Evolutionary conservation across 1,284 basidiomycete genomes (phyloP).

Genomic region (Ganoderma multipileum): DNA sequence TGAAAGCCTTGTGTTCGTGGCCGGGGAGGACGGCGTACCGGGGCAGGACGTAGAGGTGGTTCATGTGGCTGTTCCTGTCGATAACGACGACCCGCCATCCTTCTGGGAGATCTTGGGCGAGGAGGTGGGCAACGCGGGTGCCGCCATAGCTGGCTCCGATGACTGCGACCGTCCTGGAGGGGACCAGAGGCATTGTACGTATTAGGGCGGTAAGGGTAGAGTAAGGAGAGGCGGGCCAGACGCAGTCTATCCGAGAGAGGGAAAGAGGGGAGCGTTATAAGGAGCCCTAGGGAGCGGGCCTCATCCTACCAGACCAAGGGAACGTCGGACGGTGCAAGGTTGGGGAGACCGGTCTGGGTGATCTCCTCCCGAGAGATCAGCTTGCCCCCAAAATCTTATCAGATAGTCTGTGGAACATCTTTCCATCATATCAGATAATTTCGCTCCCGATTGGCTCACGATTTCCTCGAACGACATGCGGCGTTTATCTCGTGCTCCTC

Average conservation of each 20-base stretch:
- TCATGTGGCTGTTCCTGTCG: conserved; percentile 60
- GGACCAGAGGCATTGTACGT: conserved; percentile 24
- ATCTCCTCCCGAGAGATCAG: conserved; percentile 5
- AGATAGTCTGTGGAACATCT: conserved; percentile 19
- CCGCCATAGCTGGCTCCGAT: conserved; percentile 70
- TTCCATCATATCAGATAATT: conserved; percentile 32
- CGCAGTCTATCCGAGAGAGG: conserved; percentile 23
- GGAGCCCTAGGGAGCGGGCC: conserved; percentile 6
- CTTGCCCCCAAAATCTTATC: conserved; percentile 26
- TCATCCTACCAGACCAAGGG: neutral
- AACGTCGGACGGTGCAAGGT: conserved; percentile 1
- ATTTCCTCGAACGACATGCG: neutral
- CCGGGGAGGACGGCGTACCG: conserved; percentile 68
- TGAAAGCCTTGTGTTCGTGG: conserved; percentile 78
- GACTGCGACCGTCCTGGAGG: conserved; percentile 58
- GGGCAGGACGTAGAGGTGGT: conserved; percentile 67
- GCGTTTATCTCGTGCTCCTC: conserved; percentile 8
- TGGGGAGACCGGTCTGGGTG: conserved; percentile 10
- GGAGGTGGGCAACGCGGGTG: conserved; percentile 60
- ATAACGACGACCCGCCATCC: conserved; percentile 75
- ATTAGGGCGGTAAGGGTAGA: conserved; percentile 31
- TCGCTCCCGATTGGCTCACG: conserved; percentile 23
- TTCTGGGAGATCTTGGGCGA: conserved; percentile 61
- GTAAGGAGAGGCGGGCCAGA: conserved; percentile 25
- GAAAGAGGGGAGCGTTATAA: conserved; percentile 30